Evolutionary conservation across 495 filamentous ascomycete genomes (phyloP).

Genomic region (Tuber magnatum): DNA sequence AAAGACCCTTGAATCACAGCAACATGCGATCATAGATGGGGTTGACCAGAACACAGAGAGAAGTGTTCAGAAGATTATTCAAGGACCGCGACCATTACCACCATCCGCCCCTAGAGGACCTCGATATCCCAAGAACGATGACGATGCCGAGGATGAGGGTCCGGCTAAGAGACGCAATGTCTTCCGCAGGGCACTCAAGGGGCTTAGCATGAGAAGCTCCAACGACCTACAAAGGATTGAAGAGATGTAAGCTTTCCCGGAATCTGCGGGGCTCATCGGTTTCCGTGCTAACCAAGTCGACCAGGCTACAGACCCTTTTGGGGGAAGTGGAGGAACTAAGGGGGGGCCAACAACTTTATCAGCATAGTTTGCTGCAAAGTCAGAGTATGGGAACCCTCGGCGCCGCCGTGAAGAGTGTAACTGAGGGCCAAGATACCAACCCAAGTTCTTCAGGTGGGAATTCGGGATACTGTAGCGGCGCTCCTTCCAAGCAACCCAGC

Average conservation of each 20-base stretch:
- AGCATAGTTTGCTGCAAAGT: slow-evolving; percentile 39
- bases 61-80: slow-evolving; percentile 69
- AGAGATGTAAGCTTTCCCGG: slow-evolving; percentile 55
- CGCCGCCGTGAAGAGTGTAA: slow-evolving; percentile 34
- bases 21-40: slow-evolving; percentile 71
- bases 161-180: slow-evolving; percentile 78
- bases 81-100: slow-evolving; percentile 81
- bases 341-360: slow-evolving; percentile 47
- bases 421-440: slow-evolving; percentile 30
- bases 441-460: slow-evolving; percentile 38
- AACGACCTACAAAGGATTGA: slow-evolving; percentile 90
- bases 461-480: slow-evolving; percentile 37
- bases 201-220: slow-evolving; percentile 72
- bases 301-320: slow-evolving; percentile 68
- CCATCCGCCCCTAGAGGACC: slow-evolving; percentile 52
- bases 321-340: slow-evolving; percentile 87
- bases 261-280: neutral
- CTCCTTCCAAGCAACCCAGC: slow-evolving; percentile 37
- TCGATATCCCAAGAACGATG: slow-evolving; percentile 53
- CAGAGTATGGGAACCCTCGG: slow-evolving; percentile 39
- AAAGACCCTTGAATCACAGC: slow-evolving; percentile 76
- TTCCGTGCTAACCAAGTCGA: slow-evolving; percentile 21
- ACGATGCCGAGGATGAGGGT: slow-evolving; percentile 59
- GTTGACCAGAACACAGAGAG: slow-evolving; percentile 81
- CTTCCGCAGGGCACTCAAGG: slow-evolving; percentile 83